Base-by-base conservation (phyloP, 345 rosid genomes). In the Rhodamnia argentea region DNA sequence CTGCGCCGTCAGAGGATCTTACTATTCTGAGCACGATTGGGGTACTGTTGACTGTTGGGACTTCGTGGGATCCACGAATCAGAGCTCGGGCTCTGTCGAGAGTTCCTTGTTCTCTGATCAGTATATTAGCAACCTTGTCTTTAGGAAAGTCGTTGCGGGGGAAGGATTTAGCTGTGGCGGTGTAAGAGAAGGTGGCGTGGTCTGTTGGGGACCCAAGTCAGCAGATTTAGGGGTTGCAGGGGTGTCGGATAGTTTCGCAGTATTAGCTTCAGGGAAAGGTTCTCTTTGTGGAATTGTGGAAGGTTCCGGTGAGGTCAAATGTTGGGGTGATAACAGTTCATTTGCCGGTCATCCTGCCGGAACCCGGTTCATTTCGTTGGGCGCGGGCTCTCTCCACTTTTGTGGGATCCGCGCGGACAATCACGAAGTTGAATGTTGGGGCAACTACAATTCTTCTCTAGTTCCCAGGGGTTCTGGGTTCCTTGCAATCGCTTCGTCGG, bases 381-480 rank as follows among this genome's bases (percentile, higher is more conserved):
- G 98, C 12, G 93, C 99, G 11, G 99, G 99, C 29, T 93, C 95
- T 85, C 84, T 86, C 40, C 94, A 96, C 90, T 97, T 92, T 84
- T 97, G 99, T 29, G 99, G 96, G 32, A 94, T 97, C 62, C 92
- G 98, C 29, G 92, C 92, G 83, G 99, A 96, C 89, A 91, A 92
- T 85, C 99, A 96, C 82, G 96, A 92, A 59, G 93, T 94, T 82
- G 95, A 92, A 57, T 97, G 99, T 86, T 96, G 99, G 99, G 99
- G 99, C 37, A 92, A 84, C 53, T 90, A 91, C 81, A 95, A 94
- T 85, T 86, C 91, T 44, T 96, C 98, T 16, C 88, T 92, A 9
- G 88, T 92, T 44, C 99, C 98, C 0, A 96, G 91, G 78, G 92
- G 88, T 89, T 91, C 95, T 29, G 99, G 99, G 23, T 96, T 96